A percentile compares a stretch with the other conserved stretches of the same genome.
Conservation (phyloP, 2,329 filamentous ascomycete species). For the Colletotrichum echinochloae region DNA sequence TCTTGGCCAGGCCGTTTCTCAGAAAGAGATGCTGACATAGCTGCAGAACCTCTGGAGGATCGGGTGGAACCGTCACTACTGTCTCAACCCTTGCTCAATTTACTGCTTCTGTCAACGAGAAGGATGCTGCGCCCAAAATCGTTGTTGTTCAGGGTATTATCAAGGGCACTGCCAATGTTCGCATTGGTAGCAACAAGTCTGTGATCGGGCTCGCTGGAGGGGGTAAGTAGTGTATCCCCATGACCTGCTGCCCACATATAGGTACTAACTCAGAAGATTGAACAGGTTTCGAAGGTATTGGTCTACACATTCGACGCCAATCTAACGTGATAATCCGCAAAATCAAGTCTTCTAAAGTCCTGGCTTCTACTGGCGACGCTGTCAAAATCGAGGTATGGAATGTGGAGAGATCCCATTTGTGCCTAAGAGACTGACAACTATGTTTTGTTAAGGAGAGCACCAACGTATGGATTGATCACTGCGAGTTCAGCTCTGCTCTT, state of each 20-base stretch:
- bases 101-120: conserved; percentile 57
- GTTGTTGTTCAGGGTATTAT: conserved; percentile 55
- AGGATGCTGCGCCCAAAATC: conserved; percentile 51
- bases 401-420: accelerated
- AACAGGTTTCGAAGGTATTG: conserved; percentile 47
- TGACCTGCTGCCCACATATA: accelerated
- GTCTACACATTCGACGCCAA: conserved; percentile 55
- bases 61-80: conserved; percentile 60
- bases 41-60: conserved; percentile 59
- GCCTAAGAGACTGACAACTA: conserved; percentile 55
- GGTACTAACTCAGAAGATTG: background rate
- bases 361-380: conserved; percentile 54
- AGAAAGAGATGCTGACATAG: background rate
- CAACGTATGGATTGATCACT: conserved; percentile 63
- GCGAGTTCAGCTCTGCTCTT: conserved; percentile 54
- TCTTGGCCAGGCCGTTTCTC: accelerated
- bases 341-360: conserved; percentile 58
- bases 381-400: conserved; percentile 46
- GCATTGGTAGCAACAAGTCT: conserved; percentile 57
- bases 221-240: background rate
- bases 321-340: conserved; percentile 70
- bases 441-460: conserved; percentile 59
- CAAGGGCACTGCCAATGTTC: conserved; percentile 51
- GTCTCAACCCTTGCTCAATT: conserved; percentile 60
- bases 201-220: conserved; percentile 52